Evolutionary conservation across 176 grass and related monocot genomes (phyloP).

Genomic region (Juncus effusus): DNA sequence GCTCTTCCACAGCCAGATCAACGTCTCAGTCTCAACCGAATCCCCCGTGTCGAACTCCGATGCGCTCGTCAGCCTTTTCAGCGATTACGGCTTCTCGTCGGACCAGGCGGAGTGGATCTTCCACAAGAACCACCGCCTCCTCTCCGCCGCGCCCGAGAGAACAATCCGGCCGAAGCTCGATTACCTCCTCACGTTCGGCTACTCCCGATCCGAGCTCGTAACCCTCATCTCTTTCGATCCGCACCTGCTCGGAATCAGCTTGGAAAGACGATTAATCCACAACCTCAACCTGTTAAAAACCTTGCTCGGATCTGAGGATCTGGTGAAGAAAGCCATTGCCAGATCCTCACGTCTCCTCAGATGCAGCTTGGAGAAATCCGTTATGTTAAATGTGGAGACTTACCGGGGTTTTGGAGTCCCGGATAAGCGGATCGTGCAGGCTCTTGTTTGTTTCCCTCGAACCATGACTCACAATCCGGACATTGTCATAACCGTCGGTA

Average conservation of each 20-base stretch:
- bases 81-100: conserved; percentile 42
- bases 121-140: conserved; percentile 18
- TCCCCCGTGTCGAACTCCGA: conserved; percentile 5
- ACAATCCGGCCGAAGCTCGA: conserved; percentile 29
- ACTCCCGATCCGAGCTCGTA: conserved; percentile 12
- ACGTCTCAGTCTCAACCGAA: neutral
- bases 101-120: conserved; percentile 28
- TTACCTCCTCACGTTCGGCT: conserved; percentile 15
- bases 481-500: conserved; percentile 17
- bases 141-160: neutral
- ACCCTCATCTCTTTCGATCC: conserved; percentile 22
- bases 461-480: conserved; percentile 15
- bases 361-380: conserved; percentile 6
- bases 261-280: conserved; percentile 24
- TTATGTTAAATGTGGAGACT: conserved; percentile 44
- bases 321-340: conserved; percentile 22
- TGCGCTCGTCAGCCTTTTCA: conserved; percentile 4
- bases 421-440: conserved; percentile 23
- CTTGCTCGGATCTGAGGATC: conserved; percentile 23
- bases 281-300: conserved; percentile 39
- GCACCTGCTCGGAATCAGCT: conserved; percentile 17
- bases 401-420: conserved; percentile 29
- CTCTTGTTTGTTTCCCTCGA: conserved; percentile 24
- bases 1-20: neutral
- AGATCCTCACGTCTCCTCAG: conserved; percentile 24